Evolutionary conservation across 192 early-diverging fungal genomes (phyloP).

Genomic region (Mortierella claussenii): DNA sequence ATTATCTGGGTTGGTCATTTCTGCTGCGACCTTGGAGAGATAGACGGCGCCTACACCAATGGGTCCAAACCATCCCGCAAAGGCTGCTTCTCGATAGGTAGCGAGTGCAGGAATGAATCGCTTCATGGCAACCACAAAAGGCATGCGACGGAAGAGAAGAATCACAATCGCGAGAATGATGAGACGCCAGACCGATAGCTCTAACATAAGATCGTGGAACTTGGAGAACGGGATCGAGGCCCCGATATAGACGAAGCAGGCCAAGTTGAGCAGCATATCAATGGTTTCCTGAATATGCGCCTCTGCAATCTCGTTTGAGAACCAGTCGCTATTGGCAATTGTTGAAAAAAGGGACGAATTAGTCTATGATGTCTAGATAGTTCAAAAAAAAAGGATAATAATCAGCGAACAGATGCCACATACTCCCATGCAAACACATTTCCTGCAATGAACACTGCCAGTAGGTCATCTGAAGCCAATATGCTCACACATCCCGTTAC

Average conservation of each 20-base stretch:
- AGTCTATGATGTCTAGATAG: background rate
- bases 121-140: slow-evolving; percentile 68
- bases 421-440: slow-evolving; percentile 82
- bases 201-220: slow-evolving; percentile 63
- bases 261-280: slow-evolving; percentile 83
- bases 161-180: slow-evolving; percentile 66
- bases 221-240: slow-evolving; percentile 76
- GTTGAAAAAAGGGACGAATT: background rate
- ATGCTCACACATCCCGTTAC: slow-evolving; percentile 71
- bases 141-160: slow-evolving; percentile 77
- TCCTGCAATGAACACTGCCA: slow-evolving; percentile 76
- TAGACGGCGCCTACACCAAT: slow-evolving; percentile 70
- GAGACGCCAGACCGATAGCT: slow-evolving; percentile 71
- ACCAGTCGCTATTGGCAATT: slow-evolving; percentile 83
- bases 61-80: slow-evolving; percentile 93
- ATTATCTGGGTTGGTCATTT: slow-evolving; percentile 28
- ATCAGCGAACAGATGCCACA: slow-evolving; percentile 1
- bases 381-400: background rate
- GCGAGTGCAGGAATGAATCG: slow-evolving; percentile 71
- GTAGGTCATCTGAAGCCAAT: slow-evolving; percentile 70
- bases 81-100: slow-evolving; percentile 77
- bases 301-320: slow-evolving; percentile 77
- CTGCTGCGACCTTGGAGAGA: slow-evolving; percentile 49
- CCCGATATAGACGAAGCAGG: slow-evolving; percentile 94
- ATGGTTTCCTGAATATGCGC: slow-evolving; percentile 87